phyloP scores from a whole-genome alignment of 495 filamentous ascomycete genomes.

The Extremus antarcticus region DNA sequence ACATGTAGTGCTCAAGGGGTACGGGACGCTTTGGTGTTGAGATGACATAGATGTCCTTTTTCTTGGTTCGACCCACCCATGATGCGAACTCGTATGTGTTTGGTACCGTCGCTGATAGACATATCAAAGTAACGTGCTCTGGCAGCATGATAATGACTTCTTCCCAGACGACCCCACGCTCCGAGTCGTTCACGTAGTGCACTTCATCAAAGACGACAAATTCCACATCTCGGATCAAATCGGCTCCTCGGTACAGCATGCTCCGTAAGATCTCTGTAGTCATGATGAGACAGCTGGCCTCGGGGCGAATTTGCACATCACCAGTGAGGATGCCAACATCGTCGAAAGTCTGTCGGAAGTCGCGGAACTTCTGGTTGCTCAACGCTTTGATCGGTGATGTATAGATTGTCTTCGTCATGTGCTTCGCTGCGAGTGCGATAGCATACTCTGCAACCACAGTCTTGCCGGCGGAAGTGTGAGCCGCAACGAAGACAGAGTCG shows the following conservation, averaged over 20 bases:
- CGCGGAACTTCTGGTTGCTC: conserved; percentile 96
- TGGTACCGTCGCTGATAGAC: conserved; percentile 91
- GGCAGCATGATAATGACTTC: conserved; percentile 99
- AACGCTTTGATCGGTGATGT: conserved; percentile 97
- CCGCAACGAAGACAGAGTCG: conserved; percentile 97
- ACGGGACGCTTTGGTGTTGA: conserved; percentile 93
- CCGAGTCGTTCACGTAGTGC: conserved; percentile 96
- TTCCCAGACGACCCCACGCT: conserved; percentile 97
- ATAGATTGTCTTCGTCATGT: conserved; percentile 99
- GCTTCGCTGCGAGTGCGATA: conserved; percentile 86
- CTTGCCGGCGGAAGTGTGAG: conserved; percentile 95
- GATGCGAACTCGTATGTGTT: conserved; percentile 97
- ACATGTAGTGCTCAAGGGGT: conserved; percentile 89
- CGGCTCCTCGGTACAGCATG: conserved; percentile 95
- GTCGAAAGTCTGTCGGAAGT: conserved; percentile 79
- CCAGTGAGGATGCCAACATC: conserved; percentile 96
- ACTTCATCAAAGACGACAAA: conserved; percentile 99
- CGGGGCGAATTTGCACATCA: conserved; percentile 95
- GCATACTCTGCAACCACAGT: conserved; percentile 97
- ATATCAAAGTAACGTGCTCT: conserved; percentile 87
- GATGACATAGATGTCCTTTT: conserved; percentile 98
- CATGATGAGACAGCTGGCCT: conserved; percentile 98
- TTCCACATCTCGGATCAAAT: conserved; percentile 92
- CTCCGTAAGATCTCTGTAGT: conserved; percentile 95
- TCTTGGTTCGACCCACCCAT: conserved; percentile 96